Conservation (phyloP, 2,329 filamentous ascomycete genomes). For the Colletotrichum musicola region DNA sequence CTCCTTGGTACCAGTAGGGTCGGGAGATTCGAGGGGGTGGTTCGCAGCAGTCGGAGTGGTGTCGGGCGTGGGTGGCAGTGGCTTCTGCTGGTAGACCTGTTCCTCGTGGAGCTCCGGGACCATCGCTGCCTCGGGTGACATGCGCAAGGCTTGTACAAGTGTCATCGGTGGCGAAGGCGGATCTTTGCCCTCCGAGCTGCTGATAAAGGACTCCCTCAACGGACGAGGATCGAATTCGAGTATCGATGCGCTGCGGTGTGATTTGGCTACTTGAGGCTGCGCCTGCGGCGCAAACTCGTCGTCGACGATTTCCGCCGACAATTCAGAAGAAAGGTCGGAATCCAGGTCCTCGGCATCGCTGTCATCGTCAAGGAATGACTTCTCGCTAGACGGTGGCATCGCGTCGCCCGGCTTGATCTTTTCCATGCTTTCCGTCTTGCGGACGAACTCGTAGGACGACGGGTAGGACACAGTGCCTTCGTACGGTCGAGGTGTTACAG, state of each 20-base stretch:
- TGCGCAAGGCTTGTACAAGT: constrained; percentile 59
- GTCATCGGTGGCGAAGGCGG: constrained; percentile 61
- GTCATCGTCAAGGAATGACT: constrained; percentile 62
- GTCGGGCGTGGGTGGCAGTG: constrained; percentile 63
- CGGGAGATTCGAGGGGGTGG: constrained; percentile 49
- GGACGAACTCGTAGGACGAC: constrained; percentile 66
- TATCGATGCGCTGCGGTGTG: constrained; percentile 28
- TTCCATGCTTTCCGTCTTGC: constrained; percentile 66
- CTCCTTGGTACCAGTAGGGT: constrained; percentile 51
- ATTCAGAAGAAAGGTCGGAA: constrained; percentile 73
- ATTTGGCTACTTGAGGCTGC: background rate
- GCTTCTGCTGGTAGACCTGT: constrained; percentile 59
- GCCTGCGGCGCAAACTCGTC: constrained; percentile 40
- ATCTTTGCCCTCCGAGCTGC: constrained; percentile 21
- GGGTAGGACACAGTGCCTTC: constrained; percentile 4
- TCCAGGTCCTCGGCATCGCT: constrained; percentile 60
- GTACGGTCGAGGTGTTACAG: constrained; percentile 38
- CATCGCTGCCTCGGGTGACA: constrained; percentile 54
- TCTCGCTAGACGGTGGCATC: constrained; percentile 45
- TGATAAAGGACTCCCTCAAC: constrained; percentile 24
- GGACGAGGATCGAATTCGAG: constrained; percentile 23
- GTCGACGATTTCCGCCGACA: constrained; percentile 64
- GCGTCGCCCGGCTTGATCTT: constrained; percentile 54
- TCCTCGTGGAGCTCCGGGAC: constrained; percentile 55
- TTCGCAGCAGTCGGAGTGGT: constrained; percentile 59